phyloP scores from a whole-genome alignment of 371 early-diverging fungal species.

The Quaeritorhiza haematococci region DNA sequence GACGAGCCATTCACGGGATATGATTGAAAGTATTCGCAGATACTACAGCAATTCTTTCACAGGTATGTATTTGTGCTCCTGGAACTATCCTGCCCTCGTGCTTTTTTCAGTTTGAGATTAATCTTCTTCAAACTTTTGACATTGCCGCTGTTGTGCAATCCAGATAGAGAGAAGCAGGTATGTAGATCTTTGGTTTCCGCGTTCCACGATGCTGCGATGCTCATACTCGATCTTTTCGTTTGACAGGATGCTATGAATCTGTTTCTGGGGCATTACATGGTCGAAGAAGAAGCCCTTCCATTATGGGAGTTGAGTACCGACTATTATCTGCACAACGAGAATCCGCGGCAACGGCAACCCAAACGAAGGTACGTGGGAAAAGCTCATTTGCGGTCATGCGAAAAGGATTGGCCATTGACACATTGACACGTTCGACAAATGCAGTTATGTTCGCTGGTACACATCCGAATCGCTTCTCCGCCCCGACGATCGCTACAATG shows the following conservation, averaged over 20 bases:
- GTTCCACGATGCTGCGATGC: background rate
- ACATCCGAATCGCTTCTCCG: conserved; percentile 1
- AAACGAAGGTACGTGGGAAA: conserved; percentile 20
- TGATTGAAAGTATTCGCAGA: conserved; percentile 86
- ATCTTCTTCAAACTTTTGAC: too few species aligned
- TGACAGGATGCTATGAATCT: conserved; percentile 87
- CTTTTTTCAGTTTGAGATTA: too few species aligned
- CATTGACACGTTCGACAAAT: background rate
- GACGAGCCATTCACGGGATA: conserved; percentile 92
- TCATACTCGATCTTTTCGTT: background rate
- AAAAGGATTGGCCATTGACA: background rate
- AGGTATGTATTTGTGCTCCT: conserved; percentile 46
- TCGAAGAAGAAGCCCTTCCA: background rate
- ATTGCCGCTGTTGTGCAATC: background rate
- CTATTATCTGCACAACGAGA: conserved; percentile 65
- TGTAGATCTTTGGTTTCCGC: background rate
- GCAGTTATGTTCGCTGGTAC: conserved; percentile 25
- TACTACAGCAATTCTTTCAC: conserved; percentile 93
- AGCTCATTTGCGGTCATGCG: background rate
- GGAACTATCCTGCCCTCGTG: background rate
- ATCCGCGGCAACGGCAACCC: conserved; percentile 16
- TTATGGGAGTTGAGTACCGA: conserved; percentile 85
- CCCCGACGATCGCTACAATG: background rate
- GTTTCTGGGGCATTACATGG: conserved; percentile 77
- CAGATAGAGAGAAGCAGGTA: conserved; percentile 79